phyloP scores from a whole-genome alignment of 2,329 filamentous ascomycete species.

The Phyllosticta paracitricarpa region DNA sequence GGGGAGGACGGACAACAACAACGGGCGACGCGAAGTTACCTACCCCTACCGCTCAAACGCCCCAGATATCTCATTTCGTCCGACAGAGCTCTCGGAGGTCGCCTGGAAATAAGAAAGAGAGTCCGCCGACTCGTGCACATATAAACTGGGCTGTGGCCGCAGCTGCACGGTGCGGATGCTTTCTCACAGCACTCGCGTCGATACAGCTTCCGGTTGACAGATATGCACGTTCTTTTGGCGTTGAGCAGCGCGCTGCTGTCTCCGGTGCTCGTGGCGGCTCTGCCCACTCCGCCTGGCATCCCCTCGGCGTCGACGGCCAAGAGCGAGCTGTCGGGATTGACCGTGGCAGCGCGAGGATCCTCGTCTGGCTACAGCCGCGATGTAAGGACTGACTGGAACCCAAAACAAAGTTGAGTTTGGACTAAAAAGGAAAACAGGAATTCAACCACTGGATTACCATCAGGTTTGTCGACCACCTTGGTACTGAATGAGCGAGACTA shows the following conservation, averaged over 20 bases:
- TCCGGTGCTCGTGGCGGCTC: slow-evolving; percentile 13
- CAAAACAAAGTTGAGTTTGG: slow-evolving; percentile 23
- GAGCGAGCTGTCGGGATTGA: slow-evolving; percentile 48
- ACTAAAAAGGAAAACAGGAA: neutral
- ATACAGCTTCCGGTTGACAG: neutral
- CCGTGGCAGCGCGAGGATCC: slow-evolving; percentile 46
- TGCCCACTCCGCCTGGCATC: slow-evolving; percentile 46
- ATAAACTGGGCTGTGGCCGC: slow-evolving; percentile 2
- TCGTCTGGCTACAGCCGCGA: slow-evolving; percentile 53
- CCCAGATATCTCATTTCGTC: neutral
- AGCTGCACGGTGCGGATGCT: neutral
- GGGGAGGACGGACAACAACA: neutral
- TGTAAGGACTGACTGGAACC: slow-evolving; percentile 60
- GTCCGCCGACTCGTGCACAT: neutral
- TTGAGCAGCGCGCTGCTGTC: slow-evolving; percentile 2
- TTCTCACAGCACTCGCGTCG: neutral
- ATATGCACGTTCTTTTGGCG: slow-evolving; percentile 4
- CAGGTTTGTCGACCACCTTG: neutral
- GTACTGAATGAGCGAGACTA: neutral
- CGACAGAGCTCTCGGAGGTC: neutral
- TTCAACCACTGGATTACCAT: slow-evolving; percentile 9
- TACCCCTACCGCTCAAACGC: neutral
- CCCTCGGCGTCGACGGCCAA: slow-evolving; percentile 49
- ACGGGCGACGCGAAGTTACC: neutral
- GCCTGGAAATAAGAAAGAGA: slow-evolving; percentile 2